These are phyloP conservation scores for Diplodia mutila DNA, from an alignment of 2,329 filamentous ascomycete genomes.

Conservation along the genomic window DNA sequence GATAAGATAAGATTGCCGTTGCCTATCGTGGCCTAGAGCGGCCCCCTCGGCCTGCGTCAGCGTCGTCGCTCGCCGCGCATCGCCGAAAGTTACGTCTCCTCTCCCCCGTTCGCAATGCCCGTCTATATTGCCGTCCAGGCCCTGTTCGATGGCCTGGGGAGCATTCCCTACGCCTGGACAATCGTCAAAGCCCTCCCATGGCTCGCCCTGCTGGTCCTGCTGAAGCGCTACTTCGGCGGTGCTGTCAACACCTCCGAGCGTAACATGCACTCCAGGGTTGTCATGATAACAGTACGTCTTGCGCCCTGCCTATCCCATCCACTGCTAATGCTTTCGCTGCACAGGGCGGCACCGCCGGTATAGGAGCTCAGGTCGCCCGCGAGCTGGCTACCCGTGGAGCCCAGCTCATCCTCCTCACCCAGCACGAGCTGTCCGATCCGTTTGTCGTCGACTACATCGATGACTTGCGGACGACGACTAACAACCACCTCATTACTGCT, in stretches of 20 bases:
- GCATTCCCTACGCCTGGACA: conserved; percentile 58
- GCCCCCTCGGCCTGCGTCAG: conserved; percentile 20
- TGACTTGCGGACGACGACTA: conserved; percentile 75
- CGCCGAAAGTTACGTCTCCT: conserved; percentile 14
- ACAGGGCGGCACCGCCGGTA: conserved; percentile 85
- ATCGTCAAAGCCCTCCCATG: conserved; percentile 58
- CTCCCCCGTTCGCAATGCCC: conserved; percentile 55
- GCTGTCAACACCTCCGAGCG: conserved; percentile 74
- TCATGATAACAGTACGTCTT: conserved; percentile 79
- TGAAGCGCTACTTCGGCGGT: conserved; percentile 81
- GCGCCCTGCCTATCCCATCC: neutral
- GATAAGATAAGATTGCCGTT: neutral
- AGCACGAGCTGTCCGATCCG: conserved; percentile 76
- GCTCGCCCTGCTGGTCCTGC: conserved; percentile 55
- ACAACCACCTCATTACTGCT: conserved; percentile 89
- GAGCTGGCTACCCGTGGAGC: conserved; percentile 81
- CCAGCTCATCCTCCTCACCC: conserved; percentile 88
- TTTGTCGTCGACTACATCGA: conserved; percentile 93
- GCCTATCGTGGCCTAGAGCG: neutral
- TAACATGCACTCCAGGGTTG: conserved; percentile 88
- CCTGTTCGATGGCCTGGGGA: conserved; percentile 57
- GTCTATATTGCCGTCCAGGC: conserved; percentile 62
- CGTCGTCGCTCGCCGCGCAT: neutral
- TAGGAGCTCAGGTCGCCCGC: conserved; percentile 76
- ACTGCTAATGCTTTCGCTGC: conserved; percentile 29